Conservation (phyloP, 129 eudicot genomes). For the Silybum marianum region DNA sequence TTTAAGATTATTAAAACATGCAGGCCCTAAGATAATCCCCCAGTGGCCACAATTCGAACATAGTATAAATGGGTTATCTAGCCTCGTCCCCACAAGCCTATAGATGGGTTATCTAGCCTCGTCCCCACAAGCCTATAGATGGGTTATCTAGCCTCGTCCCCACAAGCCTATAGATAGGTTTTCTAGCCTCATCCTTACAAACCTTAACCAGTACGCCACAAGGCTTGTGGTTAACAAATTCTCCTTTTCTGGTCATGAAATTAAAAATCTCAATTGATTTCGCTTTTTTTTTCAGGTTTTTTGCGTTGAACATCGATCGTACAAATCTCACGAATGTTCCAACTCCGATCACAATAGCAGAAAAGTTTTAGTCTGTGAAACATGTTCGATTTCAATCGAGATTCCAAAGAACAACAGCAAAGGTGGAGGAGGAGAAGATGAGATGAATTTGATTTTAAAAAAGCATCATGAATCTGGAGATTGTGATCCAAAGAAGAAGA, state of each 20-base stretch:
- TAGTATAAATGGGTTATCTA: too few relatives aligned
- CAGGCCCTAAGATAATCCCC: too few relatives aligned
- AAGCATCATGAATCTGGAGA: constrained; percentile 68
- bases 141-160: too few relatives aligned
- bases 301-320: constrained; percentile 76
- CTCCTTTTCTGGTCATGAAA: neutral
- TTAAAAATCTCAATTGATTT: neutral
- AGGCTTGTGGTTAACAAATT: too few relatives aligned
- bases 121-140: too few relatives aligned
- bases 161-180: too few relatives aligned
- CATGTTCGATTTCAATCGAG: constrained; percentile 78
- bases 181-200: too few relatives aligned
- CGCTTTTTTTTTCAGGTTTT: constrained; percentile 52
- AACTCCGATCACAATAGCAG: constrained; percentile 76
- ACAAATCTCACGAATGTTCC: constrained; percentile 73
- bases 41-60: too few relatives aligned
- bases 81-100: too few relatives aligned
- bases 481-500: constrained; percentile 85
- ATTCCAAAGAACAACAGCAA: constrained; percentile 50
- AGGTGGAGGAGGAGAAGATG: constrained; percentile 50
- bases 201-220: too few relatives aligned
- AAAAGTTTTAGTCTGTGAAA: constrained; percentile 74
- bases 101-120: too few relatives aligned
- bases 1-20: too few relatives aligned
- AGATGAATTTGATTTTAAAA: constrained; percentile 43